phyloP scores from a whole-genome alignment of 257 asterid genomes.

The Marsdenia floribunda region DNA sequence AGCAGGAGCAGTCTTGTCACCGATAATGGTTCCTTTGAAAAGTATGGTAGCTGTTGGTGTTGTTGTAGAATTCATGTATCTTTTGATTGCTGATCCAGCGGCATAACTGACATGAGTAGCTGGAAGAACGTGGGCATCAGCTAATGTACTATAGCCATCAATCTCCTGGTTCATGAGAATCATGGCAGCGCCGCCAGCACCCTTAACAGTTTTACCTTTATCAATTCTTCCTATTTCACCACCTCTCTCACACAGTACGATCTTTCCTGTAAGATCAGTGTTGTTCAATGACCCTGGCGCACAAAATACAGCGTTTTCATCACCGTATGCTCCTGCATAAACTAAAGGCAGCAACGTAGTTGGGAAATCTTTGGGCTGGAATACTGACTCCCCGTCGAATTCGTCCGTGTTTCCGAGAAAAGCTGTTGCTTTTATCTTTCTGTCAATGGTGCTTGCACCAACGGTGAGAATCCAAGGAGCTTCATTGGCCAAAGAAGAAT shows the following conservation, averaged over 20 bases:
- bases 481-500: conserved; percentile 18
- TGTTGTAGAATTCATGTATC: conserved; percentile 21
- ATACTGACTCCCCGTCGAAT: conserved; percentile 21
- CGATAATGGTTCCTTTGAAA: conserved; percentile 26
- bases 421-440: conserved; percentile 20
- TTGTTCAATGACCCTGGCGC: conserved; percentile 8
- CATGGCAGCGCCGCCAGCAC: conserved; percentile 32
- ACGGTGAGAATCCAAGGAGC: conserved; percentile 34
- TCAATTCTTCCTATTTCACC: conserved; percentile 7
- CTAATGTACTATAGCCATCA: conserved; percentile 21
- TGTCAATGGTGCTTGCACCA: conserved; percentile 30
- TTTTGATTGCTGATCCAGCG: conserved; percentile 21
- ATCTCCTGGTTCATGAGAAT: conserved; percentile 18
- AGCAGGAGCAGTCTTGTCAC: conserved; percentile 23
- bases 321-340: conserved; percentile 13
- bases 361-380: conserved; percentile 21
- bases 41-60: conserved; percentile 23
- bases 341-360: conserved; percentile 16
- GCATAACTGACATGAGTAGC: conserved; percentile 19
- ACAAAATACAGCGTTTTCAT: conserved; percentile 2
- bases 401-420: conserved; percentile 18
- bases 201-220: conserved; percentile 22
- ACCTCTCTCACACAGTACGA: conserved; percentile 24
- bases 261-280: conserved; percentile 21
- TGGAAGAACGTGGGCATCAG: conserved; percentile 23